Conservation (phyloP, 441 rosid genomes). For the Flueggea neowawraea region DNA sequence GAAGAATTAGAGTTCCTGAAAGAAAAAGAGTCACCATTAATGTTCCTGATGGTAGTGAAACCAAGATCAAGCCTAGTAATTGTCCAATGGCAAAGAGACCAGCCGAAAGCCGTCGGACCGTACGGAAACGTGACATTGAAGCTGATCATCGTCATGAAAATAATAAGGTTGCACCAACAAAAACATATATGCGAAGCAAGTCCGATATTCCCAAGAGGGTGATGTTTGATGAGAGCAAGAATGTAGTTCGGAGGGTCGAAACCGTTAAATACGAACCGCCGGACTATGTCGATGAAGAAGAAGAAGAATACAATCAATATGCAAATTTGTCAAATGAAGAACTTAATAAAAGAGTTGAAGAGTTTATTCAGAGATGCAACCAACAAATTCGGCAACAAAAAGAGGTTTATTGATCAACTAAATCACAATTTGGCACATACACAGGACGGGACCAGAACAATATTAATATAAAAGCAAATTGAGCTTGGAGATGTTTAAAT, state of each 20-base stretch:
- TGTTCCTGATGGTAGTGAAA: background rate
- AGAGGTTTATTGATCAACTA: constrained; percentile 6
- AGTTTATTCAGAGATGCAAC: constrained; percentile 54
- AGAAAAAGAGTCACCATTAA: background rate
- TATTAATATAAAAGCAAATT: no score
- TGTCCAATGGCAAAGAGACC: background rate
- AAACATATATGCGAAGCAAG: constrained; percentile 18
- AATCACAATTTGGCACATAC: no score
- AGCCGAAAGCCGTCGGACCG: background rate
- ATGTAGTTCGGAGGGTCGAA: constrained; percentile 17
- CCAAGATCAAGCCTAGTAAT: constrained; percentile 6
- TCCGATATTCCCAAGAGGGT: constrained; percentile 29
- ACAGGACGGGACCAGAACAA: no score
- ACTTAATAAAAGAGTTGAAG: constrained; percentile 70
- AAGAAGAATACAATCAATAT: constrained; percentile 44
- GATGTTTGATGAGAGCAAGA: constrained; percentile 27
- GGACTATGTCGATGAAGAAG: background rate
- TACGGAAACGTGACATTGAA: background rate
- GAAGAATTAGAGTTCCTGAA: constrained; percentile 2
- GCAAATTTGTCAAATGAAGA: constrained; percentile 68
- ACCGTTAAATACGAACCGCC: constrained; percentile 1
- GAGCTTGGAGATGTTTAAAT: no score
- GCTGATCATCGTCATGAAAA: constrained; percentile 6
- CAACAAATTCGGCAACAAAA: constrained; percentile 48
- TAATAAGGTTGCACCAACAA: constrained; percentile 1